Evolutionary conservation across 192 early-diverging fungal genomes (phyloP), one percentile per base, ranked within the genome.

Genomic region (Coemansia sp.): DNA sequence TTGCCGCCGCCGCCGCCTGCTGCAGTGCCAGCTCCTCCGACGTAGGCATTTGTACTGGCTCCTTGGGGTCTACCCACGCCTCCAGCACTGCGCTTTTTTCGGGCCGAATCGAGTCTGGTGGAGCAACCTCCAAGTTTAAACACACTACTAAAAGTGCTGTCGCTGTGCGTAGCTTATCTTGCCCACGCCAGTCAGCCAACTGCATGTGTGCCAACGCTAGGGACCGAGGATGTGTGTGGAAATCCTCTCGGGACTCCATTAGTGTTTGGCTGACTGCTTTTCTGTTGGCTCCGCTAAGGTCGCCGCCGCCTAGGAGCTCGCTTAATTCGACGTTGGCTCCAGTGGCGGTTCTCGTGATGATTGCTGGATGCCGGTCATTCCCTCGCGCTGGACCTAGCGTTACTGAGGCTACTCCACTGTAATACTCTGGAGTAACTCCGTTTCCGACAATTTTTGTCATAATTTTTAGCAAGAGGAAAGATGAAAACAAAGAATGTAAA

Each of bases 21-120:
- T 95, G 93, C 65, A 98, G 76, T 17, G 96, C 92, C 75, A 93
- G 92, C 55, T 87, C 84, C 11, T 91, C 89, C 4, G 91, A 85
- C 50, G 71, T 73, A 9, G 74, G 74, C 44, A 65, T 65, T 13
- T 70, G 71, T 6, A 82, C 64, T 1, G 92, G 74, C 0, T 89
- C 87, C 41, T 88, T 90, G 0, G 97, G 97, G 71, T 99, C 96
- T 6, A 96, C 88, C 97, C 97, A 99, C 39, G 93, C 94, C 78
- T 98, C 94, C 44, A 96, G 72, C 70, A 93, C 94, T 0, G 97
- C 94, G 41, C 92, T 92, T 3, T 93, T 91, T 15, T 85, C 86
- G 9, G 97, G 93, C 60, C 92, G 93, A 59, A 93, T 89, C 29
- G 95, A 70, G 77, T 97, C 97, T 24, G 97, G 97, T 34, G 97